Conservation (phyloP, 305 asterid species). For the Rubia tinctorum region DNA sequence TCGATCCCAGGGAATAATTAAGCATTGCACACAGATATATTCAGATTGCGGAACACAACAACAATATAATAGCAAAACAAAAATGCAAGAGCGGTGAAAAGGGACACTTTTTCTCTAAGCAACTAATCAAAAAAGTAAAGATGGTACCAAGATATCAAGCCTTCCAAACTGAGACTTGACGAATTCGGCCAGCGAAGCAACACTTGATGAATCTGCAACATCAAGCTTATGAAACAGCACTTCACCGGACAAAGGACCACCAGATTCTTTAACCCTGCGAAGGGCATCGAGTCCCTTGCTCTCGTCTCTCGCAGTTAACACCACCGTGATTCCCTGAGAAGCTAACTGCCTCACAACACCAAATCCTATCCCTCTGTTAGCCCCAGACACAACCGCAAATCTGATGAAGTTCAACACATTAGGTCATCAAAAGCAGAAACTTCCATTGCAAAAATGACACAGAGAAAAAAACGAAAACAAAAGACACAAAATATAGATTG, state of each 20-base stretch:
- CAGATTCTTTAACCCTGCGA: slow-evolving; percentile 23
- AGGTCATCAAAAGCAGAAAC: background rate
- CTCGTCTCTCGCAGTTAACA: slow-evolving; percentile 38
- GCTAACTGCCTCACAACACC: slow-evolving; percentile 36
- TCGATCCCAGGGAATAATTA: background rate
- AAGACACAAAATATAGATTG: no score
- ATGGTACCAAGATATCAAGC: slow-evolving; percentile 7
- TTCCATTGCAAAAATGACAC: no score
- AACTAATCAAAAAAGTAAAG: background rate
- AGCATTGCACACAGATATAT: background rate
- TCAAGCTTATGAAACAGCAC: slow-evolving; percentile 40
- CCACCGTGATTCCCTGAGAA: slow-evolving; percentile 31
- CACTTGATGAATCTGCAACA: no score
- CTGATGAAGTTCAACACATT: slow-evolving; percentile 6
- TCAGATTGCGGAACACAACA: background rate
- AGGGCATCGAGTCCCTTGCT: slow-evolving; percentile 35
- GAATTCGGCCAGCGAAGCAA: no score
- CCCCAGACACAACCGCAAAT: slow-evolving; percentile 43
- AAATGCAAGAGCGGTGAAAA: background rate
- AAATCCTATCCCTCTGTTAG: slow-evolving; percentile 40
- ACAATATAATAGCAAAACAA: background rate
- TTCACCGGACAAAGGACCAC: slow-evolving; percentile 16
- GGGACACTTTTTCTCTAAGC: background rate
- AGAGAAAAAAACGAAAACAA: no score
- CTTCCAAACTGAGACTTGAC: no score